These are phyloP conservation scores for Candida insectorum DNA, from an alignment of 805 yeast genomes.

Conservation along the genomic window DNA sequence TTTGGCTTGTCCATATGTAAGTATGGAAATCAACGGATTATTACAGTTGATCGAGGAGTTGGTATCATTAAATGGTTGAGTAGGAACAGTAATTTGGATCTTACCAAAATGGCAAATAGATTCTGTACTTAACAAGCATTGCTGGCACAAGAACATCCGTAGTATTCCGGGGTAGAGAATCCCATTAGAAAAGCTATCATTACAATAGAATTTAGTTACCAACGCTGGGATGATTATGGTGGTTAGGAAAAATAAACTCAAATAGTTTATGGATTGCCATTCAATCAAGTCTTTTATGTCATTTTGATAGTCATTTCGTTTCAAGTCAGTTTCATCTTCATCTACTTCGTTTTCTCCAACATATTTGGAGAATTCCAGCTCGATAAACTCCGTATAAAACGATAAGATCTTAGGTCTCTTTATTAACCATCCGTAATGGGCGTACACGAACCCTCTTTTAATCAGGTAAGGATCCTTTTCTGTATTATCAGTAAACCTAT, in stretches of 20 bases:
- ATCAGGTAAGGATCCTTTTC: slow-evolving; percentile 86
- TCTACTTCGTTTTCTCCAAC: slow-evolving; percentile 6
- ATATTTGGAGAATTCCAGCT: slow-evolving; percentile 32
- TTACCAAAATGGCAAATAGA: slow-evolving; percentile 70
- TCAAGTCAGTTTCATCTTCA: slow-evolving; percentile 28
- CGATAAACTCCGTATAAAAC: slow-evolving; percentile 32
- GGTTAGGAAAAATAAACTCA: slow-evolving; percentile 25
- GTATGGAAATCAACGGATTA: slow-evolving; percentile 52
- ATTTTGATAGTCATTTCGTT: slow-evolving; percentile 15
- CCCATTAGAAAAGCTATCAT: slow-evolving; percentile 34
- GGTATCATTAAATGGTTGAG: slow-evolving; percentile 46
- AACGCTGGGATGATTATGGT: slow-evolving; percentile 28
- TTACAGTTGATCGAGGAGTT: slow-evolving; percentile 70
- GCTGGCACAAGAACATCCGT: slow-evolving; percentile 72
- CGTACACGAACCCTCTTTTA: slow-evolving; percentile 73
- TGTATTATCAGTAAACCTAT: slow-evolving; percentile 77
- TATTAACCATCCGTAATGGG: slow-evolving; percentile 88
- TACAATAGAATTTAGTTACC: slow-evolving; percentile 20
- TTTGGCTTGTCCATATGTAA: slow-evolving; percentile 87
- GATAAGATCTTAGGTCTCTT: slow-evolving; percentile 47
- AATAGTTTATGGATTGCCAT: slow-evolving; percentile 34
- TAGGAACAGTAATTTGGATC: slow-evolving; percentile 66
- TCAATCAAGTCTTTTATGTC: slow-evolving; percentile 20
- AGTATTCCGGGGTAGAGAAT: slow-evolving; percentile 70
- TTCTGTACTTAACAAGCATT: slow-evolving; percentile 72